These are phyloP conservation scores for Caloboletus firmus DNA, from an alignment of 1,284 basidiomycete species.

Conservation along the genomic window DNA sequence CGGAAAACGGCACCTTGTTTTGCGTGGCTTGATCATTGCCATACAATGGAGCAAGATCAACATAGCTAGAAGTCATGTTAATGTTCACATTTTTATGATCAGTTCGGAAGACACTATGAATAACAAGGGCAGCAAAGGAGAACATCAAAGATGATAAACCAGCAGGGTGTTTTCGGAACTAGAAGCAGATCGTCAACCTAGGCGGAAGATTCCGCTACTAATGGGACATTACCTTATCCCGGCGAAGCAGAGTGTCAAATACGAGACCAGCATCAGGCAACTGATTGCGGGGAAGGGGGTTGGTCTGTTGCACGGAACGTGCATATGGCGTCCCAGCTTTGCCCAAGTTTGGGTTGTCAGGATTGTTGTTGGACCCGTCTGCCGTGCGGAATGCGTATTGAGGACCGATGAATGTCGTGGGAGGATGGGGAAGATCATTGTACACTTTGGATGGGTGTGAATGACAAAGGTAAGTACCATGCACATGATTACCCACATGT, in stretches of 20 bases:
- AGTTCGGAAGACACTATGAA: constrained; percentile 79
- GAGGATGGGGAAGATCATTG: constrained; percentile 75
- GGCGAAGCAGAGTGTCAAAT: constrained; percentile 58
- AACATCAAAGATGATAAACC: constrained; percentile 81
- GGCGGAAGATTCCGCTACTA: neutral
- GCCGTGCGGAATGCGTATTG: constrained; percentile 65
- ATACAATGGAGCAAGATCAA: constrained; percentile 81
- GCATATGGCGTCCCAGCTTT: constrained; percentile 74
- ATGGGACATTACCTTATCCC: constrained; percentile 31
- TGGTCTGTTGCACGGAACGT: constrained; percentile 72
- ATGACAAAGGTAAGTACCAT: neutral
- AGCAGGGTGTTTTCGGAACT: constrained; percentile 77
- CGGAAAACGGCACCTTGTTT: constrained; percentile 44
- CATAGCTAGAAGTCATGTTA: constrained; percentile 86
- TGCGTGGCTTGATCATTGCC: constrained; percentile 66
- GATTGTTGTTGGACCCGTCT: constrained; percentile 76
- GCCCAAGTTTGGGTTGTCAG: constrained; percentile 67
- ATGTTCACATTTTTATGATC: constrained; percentile 63
- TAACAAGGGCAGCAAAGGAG: constrained; percentile 77
- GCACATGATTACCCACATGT: constrained; percentile 45
- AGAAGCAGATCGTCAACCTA: constrained; percentile 1
- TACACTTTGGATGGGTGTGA: constrained; percentile 51
- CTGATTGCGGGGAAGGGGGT: constrained; percentile 61
- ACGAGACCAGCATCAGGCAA: constrained; percentile 77
- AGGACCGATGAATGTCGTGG: constrained; percentile 62